These are phyloP conservation scores for Mentha longifolia DNA, from an alignment of 257 asterid species.

Conservation along the genomic window DNA sequence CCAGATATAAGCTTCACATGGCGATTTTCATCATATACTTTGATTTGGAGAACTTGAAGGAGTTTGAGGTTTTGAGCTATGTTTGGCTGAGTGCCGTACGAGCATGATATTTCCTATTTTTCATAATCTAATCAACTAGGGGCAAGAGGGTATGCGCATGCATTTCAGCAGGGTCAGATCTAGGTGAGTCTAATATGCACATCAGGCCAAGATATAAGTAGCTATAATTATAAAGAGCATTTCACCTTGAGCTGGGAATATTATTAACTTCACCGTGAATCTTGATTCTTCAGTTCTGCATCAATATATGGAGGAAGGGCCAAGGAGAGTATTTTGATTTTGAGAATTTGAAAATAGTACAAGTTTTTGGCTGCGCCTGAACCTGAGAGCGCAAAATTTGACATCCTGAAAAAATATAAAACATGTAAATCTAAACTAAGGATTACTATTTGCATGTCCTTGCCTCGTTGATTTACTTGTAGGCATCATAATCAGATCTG, in stretches of 20 bases:
- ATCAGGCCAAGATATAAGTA: constrained; percentile 14
- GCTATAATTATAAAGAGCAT: neutral
- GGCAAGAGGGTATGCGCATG: neutral
- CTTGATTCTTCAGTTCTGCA: constrained; percentile 14
- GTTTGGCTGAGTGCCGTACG: neutral
- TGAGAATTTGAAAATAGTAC: constrained; percentile 1
- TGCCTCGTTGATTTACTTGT: too few relatives aligned
- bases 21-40: neutral
- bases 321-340: constrained; percentile 12
- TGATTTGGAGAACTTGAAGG: neutral
- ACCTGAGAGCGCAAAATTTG: neutral
- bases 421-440: neutral
- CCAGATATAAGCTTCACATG: neutral
- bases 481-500: too few relatives aligned
- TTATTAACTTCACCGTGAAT: neutral
- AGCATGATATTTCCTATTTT: neutral
- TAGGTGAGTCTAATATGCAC: neutral
- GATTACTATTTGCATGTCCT: neutral
- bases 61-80: neutral
- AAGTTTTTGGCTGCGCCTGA: neutral
- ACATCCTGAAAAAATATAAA: neutral
- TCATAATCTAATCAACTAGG: constrained; percentile 11
- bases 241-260: neutral
- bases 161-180: neutral
- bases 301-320: constrained; percentile 8